phyloP scores from a whole-genome alignment of 306 rosid genomes.

The Vigna hirtella region DNA sequence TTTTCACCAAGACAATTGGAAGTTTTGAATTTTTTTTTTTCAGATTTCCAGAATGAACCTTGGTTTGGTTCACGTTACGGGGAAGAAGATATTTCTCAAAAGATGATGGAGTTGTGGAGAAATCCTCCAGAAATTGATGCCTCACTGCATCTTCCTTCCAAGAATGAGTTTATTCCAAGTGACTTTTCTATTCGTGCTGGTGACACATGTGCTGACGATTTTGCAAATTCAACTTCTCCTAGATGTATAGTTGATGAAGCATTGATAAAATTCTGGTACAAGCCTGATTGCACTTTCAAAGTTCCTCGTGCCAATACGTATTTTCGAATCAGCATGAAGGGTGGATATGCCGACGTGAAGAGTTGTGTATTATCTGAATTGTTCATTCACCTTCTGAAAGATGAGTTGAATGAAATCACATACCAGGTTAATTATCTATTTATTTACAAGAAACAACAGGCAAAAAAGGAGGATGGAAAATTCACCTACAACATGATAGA shows the following conservation, averaged over 20 bases:
- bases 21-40: constrained; percentile 35
- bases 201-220: constrained; percentile 46
- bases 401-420: constrained; percentile 80
- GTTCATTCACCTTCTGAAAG: constrained; percentile 83
- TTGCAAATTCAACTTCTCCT: constrained; percentile 59
- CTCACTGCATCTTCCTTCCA: constrained; percentile 83
- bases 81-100: constrained; percentile 76
- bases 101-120: constrained; percentile 80
- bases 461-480: not conserved
- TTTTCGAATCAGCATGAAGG: constrained; percentile 88
- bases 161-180: constrained; percentile 90
- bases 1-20: constrained; percentile 39
- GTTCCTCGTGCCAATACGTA: constrained; percentile 94
- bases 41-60: constrained; percentile 80
- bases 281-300: constrained; percentile 75
- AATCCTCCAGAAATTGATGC: constrained; percentile 78
- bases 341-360: constrained; percentile 69
- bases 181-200: constrained; percentile 80
- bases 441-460: constrained; percentile 1
- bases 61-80: constrained; percentile 89
- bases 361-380: constrained; percentile 77
- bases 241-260: constrained; percentile 85
- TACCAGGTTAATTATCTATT: constrained; percentile 81
- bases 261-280: constrained; percentile 91
- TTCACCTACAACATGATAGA: constrained; percentile 4